Evolutionary conservation across 2,329 filamentous ascomycete genomes (phyloP), one percentile per base, ranked within the genome.

Genomic region (Grosmannia clavigera): DNA sequence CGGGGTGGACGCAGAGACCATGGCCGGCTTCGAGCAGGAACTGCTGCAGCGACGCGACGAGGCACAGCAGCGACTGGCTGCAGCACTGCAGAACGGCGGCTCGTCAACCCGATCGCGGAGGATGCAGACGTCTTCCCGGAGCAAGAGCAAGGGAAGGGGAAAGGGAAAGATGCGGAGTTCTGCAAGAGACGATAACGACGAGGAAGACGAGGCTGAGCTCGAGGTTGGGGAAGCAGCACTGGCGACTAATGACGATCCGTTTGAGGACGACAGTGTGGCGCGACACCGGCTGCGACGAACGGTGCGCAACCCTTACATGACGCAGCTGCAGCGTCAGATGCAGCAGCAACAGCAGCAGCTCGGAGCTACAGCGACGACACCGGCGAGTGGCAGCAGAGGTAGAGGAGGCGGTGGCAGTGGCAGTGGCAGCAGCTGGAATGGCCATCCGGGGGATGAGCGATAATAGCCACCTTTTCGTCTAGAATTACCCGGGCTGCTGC

Each of bases 21-120:
- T 80, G 63, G 72, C 70, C 1, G 73, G 72, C 5, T 80, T 85
- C 61, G 83, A 87, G 66, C 71, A 74, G 4, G 75, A 77, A 50
- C 70, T 86, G 51, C 72, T 75, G 53, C 67, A 74, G 64, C 73
- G 74, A 62, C 76, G 82, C 70, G 64, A 67, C 3, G 74, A 75
- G 40, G 79, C 79, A 0, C 68, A 72, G 46, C 68, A 68, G 33
- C 75, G 69, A 58, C 63, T 71, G 27, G 66, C 59, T 60, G 64
- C 63, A 61, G 59, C 63, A 60, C n/a, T 66, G 60, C 51, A n/a
- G 50, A 55, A 25, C 22, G 58, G 61, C 19, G 64, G 33, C 22
- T 19, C 25, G 55, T 43, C 35, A 55, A 66, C 63, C 55, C 48
- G 27, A 9, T 19, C 54, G 5, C 38, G 61, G 19, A 9, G 7